Evolutionary conservation across 2,329 filamentous ascomycete species (phyloP).

Genomic region (Pseudocercospora crystallina): DNA sequence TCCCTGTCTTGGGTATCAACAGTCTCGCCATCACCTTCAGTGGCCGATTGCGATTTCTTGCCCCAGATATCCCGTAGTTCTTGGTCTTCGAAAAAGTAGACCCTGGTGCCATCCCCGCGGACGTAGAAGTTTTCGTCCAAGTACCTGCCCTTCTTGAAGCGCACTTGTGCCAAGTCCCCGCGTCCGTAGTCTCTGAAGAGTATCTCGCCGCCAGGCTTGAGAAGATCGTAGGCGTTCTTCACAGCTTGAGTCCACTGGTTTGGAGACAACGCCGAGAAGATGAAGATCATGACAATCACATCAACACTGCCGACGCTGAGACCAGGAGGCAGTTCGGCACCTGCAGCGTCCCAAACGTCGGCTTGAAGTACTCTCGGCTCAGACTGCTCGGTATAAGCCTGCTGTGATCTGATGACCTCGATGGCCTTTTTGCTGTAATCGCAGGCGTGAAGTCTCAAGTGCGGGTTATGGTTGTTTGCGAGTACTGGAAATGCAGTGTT

Average conservation of each 20-base stretch:
- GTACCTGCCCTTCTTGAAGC: conserved; percentile 93
- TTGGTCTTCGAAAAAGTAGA: conserved; percentile 93
- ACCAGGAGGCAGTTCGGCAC: conserved; percentile 68
- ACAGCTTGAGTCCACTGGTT: conserved; percentile 81
- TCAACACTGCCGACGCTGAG: conserved; percentile 79
- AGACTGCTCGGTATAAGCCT: conserved; percentile 64
- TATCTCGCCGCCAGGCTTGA: conserved; percentile 91
- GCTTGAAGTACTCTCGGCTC: conserved; percentile 66
- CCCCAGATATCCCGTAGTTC: conserved; percentile 81
- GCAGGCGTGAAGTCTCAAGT: conserved; percentile 84
- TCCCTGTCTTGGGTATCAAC: conserved; percentile 23
- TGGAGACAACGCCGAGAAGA: conserved; percentile 89
- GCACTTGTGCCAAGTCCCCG: conserved; percentile 91
- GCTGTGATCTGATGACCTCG: conserved; percentile 81
- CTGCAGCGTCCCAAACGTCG: conserved; percentile 90
- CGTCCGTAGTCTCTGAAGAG: conserved; percentile 96
- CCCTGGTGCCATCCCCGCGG: conserved; percentile 87
- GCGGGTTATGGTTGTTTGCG: conserved; percentile 76
- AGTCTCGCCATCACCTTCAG: conserved; percentile 27
- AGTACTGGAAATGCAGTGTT: conserved; percentile 95
- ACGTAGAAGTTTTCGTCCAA: conserved; percentile 98
- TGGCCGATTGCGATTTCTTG: conserved; percentile 8
- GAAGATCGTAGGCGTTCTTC: conserved; percentile 72
- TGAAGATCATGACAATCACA: conserved; percentile 91
- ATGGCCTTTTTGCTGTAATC: conserved; percentile 96